Evolutionary conservation across 2,329 filamentous ascomycete species (phyloP), one percentile per base, ranked within the genome.

Genomic region (Pseudogymnoascus sp.): DNA sequence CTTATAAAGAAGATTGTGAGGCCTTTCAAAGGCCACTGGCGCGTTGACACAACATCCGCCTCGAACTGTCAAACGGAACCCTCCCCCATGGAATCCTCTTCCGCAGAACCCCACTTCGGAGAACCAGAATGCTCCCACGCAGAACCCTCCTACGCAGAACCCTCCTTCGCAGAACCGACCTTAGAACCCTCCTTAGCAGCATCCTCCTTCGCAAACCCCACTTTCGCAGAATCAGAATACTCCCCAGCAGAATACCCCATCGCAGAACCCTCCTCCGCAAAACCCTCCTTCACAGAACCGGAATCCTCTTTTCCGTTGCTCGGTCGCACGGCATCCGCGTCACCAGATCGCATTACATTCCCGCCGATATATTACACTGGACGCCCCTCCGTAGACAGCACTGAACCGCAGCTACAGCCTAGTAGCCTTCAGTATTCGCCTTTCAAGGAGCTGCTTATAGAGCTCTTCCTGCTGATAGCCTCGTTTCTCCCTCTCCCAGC

Each of bases 331-430:
- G 14, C 5, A 38, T n/a, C 35, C 14, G 0, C 35, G 14, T n/a
- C 35, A n/a, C n/a, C 6, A 40, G 6, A 40, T 16, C n/a, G n/a
- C n/a, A 40, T 6, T 19, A 7, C 7, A 10, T 22, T 16, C 10
- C n/a, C 24, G 4, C 26, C 53, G 10, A 19, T 12, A 46, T 33
- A 46, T 10, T 60, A 50, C 59, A 63, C 31, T 35, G 37, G 2
- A 63, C 11, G 5, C 4, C 40, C 37, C 19, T 24, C 38, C 7
- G 8, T 16, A 24, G 26, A 28, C 10, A 41, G 28, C 14, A n/a
- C 37, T 10, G 6, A 43, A 62, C 50, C 61, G 24, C 61, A 26
- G 7, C 38, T n/a, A 66, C 71, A 72, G 28, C 69, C 71, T 7
- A 24, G 10, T 10, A 24, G 40, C 19, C 3, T 10, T 22, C 10